Conservation (phyloP, 139 green algal species). For the Auxenochlorella protothecoides region DNA sequence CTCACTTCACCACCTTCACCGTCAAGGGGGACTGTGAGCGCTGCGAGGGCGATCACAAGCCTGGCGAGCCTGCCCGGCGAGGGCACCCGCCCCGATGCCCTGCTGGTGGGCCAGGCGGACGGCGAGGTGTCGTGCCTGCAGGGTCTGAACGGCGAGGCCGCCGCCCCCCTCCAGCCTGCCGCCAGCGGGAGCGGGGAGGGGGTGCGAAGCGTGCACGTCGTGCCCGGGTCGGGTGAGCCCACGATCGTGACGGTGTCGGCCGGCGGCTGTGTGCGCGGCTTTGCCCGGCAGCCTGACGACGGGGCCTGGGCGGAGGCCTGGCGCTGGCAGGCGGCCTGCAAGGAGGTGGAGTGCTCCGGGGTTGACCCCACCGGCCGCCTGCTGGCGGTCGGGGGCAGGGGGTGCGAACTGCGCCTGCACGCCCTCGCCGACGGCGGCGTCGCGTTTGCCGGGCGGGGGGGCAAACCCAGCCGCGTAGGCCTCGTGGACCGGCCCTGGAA, state of each 20-base stretch:
- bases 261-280: no score
- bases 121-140: neutral
- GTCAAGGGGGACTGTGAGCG: no score
- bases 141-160: neutral
- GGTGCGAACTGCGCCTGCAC: conserved; percentile 28
- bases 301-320: neutral
- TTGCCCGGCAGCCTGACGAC: no score
- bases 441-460: conserved; percentile 25
- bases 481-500: conserved; percentile 27
- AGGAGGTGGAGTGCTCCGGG: neutral
- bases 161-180: no score
- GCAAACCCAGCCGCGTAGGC: conserved; percentile 32
- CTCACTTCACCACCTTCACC: no score
- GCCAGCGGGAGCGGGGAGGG: neutral
- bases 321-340: neutral
- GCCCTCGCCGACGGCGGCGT: conserved; percentile 15
- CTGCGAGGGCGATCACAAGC: no score
- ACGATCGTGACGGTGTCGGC: no score
- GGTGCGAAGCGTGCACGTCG: neutral
- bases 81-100: neutral
- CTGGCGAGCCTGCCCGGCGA: conserved; percentile 4
- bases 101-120: neutral
- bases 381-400: conserved; percentile 27
- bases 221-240: neutral
- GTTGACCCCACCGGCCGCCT: conserved; percentile 5